phyloP scores from a whole-genome alignment of 2,329 filamentous ascomycete species.

The Epichloe bromicola region DNA sequence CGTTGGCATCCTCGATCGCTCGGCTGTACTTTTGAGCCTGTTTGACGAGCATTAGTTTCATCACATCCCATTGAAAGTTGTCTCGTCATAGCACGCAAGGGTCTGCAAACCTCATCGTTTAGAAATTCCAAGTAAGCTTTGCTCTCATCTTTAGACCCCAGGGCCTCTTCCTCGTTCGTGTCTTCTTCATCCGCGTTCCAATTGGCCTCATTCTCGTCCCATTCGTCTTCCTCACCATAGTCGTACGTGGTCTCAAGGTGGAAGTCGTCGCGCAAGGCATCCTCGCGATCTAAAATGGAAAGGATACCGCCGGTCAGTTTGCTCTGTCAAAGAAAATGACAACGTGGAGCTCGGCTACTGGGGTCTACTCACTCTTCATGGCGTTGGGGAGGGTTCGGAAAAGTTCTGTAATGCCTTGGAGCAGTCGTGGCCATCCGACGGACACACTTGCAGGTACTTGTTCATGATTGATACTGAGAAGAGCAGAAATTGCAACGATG shows the following conservation, averaged over 20 bases:
- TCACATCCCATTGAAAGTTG: too few relatives aligned
- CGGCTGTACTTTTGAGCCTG: slow-evolving; percentile 74
- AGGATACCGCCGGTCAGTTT: not conserved
- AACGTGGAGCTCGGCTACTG: too few relatives aligned
- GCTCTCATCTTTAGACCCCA: slow-evolving; percentile 75
- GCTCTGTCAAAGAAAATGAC: not conserved
- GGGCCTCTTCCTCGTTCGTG: slow-evolving; percentile 49
- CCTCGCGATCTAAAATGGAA: slow-evolving; percentile 59
- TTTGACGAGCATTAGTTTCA: not conserved
- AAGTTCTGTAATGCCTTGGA: slow-evolving; percentile 75
- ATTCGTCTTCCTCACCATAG: slow-evolving; percentile 65
- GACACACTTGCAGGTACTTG: slow-evolving; percentile 88
- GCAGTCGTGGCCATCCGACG: slow-evolving; percentile 83
- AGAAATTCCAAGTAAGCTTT: slow-evolving; percentile 92
- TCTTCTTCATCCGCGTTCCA: slow-evolving; percentile 69
- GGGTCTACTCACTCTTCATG: slow-evolving; percentile 56
- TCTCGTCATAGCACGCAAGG: not conserved
- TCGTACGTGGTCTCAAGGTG: slow-evolving; percentile 51
- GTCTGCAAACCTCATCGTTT: slow-evolving; percentile 62
- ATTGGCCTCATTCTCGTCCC: slow-evolving; percentile 67
- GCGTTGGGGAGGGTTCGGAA: slow-evolving; percentile 87
- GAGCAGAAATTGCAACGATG: slow-evolving; percentile 80
- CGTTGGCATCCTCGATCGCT: slow-evolving; percentile 54
- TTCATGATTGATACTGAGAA: slow-evolving; percentile 65
- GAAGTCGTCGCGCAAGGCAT: slow-evolving; percentile 81